phyloP scores from a whole-genome alignment of 345 rosid species.

The Limnanthes douglasii region DNA sequence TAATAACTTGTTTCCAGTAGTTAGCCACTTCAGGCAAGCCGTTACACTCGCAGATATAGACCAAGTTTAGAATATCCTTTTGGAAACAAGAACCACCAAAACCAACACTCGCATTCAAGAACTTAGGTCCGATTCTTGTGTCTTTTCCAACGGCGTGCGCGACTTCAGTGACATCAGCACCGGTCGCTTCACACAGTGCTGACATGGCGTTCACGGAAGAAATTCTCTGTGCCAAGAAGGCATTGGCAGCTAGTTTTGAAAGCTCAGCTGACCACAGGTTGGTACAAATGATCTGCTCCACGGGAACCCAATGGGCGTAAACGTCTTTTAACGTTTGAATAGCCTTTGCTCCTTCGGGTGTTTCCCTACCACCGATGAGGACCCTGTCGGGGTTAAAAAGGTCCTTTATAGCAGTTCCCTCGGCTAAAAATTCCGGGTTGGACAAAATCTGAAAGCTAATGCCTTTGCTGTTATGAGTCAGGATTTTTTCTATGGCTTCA shows the following conservation, averaged over 20 bases:
- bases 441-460: conserved; percentile 78
- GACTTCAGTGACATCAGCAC: conserved; percentile 62
- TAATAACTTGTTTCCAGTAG: conserved; percentile 77
- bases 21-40: conserved; percentile 63
- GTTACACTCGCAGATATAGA: conserved; percentile 70
- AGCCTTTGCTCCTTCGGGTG: conserved; percentile 50
- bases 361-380: conserved; percentile 77
- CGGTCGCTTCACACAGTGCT: conserved; percentile 76
- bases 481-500: conserved; percentile 69
- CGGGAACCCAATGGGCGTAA: conserved; percentile 82
- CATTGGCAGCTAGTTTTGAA: conserved; percentile 77
- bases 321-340: conserved; percentile 49
- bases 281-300: conserved; percentile 42
- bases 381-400: conserved; percentile 62
- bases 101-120: conserved; percentile 73
- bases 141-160: conserved; percentile 62
- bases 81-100: conserved; percentile 88
- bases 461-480: conserved; percentile 67
- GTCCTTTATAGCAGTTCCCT: conserved; percentile 72
- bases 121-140: conserved; percentile 62
- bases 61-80: conserved; percentile 63
- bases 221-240: conserved; percentile 77
- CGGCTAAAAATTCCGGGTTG: conserved; percentile 81
- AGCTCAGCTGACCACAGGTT: conserved; percentile 94
- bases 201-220: conserved; percentile 87